Base-by-base conservation (phyloP, 208 protist species). In the Leishmania aethiopica region DNA sequence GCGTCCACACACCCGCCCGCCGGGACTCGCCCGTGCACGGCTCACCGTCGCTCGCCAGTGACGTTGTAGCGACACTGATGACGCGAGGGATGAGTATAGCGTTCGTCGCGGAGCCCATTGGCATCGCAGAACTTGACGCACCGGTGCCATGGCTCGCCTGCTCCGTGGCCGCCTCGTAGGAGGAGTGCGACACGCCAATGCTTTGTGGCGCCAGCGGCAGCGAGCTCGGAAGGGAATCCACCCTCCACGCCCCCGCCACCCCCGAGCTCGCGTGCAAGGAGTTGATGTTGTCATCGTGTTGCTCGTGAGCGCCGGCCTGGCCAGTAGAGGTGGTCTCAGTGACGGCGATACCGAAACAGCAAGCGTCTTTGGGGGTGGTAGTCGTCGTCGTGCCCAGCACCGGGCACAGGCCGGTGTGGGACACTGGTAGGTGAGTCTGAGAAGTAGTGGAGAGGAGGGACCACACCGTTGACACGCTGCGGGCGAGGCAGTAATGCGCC, bases 1-100 rank as follows among this genome's bases (percentile, higher is more conserved):
- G 74, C 13, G 55, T 35, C 57, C 11, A 47, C 22, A 77, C 19
- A 70, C 62, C 80, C 17, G 75, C 19, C 35, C 10, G 37, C 2
- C 45, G 19, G 32, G 25, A 55, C 25, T 81, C 81, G 25, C 60
- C 66, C 76, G 81, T 53, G 76, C 81, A 81, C 32, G 40, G 66
- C 60, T 85, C 81, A 2, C 79, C 77, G 49, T 85, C 78, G 71
- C 81, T 85, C 15, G 81, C 77, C 55, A 78, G n/a, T 0, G 81
- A 81, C 70, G 57, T 74, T 15, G 19, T 74, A 57, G 53, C 59
- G 28, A 71, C 59, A 51, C 53, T 60, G n/a, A 77, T 47, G 15
- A 72, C 72, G 47, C 7, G 64, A 64, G 74, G 74, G 8, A 64
- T 66, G 37, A 78, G 74, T 0, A 78, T 40, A 6, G 53, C 35